Conservation (phyloP, 2,329 filamentous ascomycete species). For the Metarhizium sp. region DNA sequence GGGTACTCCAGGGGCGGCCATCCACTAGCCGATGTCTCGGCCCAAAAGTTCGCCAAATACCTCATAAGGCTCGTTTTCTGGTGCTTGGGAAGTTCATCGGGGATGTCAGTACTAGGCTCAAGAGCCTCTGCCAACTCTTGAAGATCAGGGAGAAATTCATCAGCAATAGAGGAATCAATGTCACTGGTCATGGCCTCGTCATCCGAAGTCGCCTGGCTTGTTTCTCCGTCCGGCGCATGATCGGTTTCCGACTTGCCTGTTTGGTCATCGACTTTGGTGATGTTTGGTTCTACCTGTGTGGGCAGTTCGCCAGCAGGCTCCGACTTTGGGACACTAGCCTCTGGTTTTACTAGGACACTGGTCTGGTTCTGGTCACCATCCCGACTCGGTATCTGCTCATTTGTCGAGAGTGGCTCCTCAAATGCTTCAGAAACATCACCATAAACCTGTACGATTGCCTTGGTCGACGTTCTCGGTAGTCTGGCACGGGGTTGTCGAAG, state of each 20-base stretch:
- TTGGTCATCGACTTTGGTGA: slow-evolving; percentile 14
- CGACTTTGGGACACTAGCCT: slow-evolving; percentile 11
- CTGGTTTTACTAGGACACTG: slow-evolving; percentile 12
- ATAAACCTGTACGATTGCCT: slow-evolving; percentile 92
- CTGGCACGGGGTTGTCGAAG: slow-evolving; percentile 68
- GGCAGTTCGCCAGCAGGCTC: slow-evolving; percentile 10
- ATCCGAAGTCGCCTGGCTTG: slow-evolving; percentile 52
- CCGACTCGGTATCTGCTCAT: slow-evolving; percentile 25
- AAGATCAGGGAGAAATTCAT: slow-evolving; percentile 57
- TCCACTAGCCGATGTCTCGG: slow-evolving; percentile 88
- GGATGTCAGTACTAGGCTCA: slow-evolving; percentile 50
- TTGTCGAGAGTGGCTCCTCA: slow-evolving; percentile 61
- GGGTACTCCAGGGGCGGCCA: slow-evolving; percentile 93
- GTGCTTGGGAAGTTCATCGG: slow-evolving; percentile 76
- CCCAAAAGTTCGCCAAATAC: slow-evolving; percentile 96
- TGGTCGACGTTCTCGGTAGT: slow-evolving; percentile 78
- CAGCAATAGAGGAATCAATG: slow-evolving; percentile 56
- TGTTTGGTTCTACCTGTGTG: slow-evolving; percentile 14
- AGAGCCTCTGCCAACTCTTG: slow-evolving; percentile 54
- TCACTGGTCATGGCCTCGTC: slow-evolving; percentile 64
- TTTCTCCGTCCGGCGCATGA: slow-evolving; percentile 16
- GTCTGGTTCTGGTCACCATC: slow-evolving; percentile 8
- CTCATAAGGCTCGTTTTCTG: slow-evolving; percentile 92
- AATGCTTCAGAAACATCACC: slow-evolving; percentile 89
- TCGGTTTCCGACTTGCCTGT: slow-evolving; percentile 19